Evolutionary conservation across 2,329 filamentous ascomycete genomes (phyloP).

Genomic region (Fusarium scirpi): DNA sequence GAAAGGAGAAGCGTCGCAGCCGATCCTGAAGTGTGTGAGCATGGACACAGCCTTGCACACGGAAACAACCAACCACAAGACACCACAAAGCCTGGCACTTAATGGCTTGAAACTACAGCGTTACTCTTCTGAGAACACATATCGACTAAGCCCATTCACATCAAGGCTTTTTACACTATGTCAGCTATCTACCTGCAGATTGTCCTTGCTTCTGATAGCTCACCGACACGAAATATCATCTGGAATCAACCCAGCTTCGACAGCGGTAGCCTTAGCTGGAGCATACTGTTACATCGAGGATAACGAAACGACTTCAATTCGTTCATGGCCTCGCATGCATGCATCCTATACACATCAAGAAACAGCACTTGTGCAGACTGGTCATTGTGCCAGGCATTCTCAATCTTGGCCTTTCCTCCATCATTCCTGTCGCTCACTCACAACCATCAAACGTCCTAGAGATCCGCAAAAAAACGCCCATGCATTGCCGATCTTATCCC

Average conservation of each 20-base stretch:
- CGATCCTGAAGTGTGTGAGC: conserved; percentile 33
- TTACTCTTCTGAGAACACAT: not conserved
- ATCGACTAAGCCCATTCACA: not conserved
- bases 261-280: conserved; percentile 22
- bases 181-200: not conserved
- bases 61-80: conserved; percentile 22
- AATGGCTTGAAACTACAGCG: conserved; percentile 23
- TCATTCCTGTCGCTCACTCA: conserved; percentile 29
- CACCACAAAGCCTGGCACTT: conserved; percentile 19
- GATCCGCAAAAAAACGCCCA: conserved; percentile 34
- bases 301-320: conserved; percentile 16
- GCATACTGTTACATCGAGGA: conserved; percentile 20
- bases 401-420: conserved; percentile 19
- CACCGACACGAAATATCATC: conserved; percentile 10
- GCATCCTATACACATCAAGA: not conserved
- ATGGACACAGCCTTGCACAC: conserved; percentile 22
- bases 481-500: conserved; percentile 37
- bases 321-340: conserved; percentile 3
- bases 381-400: conserved; percentile 19
- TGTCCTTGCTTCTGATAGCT: conserved; percentile 11
- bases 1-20: conserved; percentile 52
- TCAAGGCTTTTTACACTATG: not conserved
- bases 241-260: conserved; percentile 7
- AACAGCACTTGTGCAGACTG: conserved; percentile 6
- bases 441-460: conserved; percentile 14